Evolutionary conservation across 1,284 basidiomycete species (phyloP).

Genomic region (Marasmius fiardii): DNA sequence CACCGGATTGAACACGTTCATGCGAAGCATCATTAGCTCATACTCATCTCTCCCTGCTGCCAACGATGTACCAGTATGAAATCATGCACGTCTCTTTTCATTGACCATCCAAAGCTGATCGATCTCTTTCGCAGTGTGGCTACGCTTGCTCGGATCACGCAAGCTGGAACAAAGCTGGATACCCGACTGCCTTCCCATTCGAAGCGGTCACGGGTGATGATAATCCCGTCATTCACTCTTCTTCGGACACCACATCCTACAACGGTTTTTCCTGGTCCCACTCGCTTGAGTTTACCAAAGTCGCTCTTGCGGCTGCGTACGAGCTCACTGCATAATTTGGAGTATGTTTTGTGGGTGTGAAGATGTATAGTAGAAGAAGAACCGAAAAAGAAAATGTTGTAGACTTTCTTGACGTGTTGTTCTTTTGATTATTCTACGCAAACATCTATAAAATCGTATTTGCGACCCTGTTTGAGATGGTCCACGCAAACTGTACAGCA

Average conservation of each 20-base stretch:
- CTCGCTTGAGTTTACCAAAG: slow-evolving; percentile 43
- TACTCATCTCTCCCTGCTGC: slow-evolving; percentile 1
- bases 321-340: slow-evolving; percentile 16
- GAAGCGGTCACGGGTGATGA: slow-evolving; percentile 20
- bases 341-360: background rate
- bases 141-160: slow-evolving; percentile 15
- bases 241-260: slow-evolving; percentile 38
- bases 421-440: too few relatives aligned
- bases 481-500: too few relatives aligned
- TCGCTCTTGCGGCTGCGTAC: slow-evolving; percentile 43
- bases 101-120: background rate
- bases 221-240: slow-evolving; percentile 42
- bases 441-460: too few relatives aligned
- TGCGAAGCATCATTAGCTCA: background rate
- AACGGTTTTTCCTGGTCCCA: slow-evolving; percentile 41
- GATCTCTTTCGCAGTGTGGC: slow-evolving; percentile 7
- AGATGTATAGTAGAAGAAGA: background rate
- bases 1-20: background rate
- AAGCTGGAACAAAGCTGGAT: slow-evolving; percentile 10
- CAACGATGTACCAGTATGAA: slow-evolving; percentile 16
- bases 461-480: too few relatives aligned
- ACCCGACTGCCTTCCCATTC: slow-evolving; percentile 23
- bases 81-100: slow-evolving; percentile 10
- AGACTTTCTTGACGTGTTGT: too few relatives aligned
- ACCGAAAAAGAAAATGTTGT: background rate